Conservation (phyloP, 768 basidiomycete species). For the Mrakia gelida region DNA sequence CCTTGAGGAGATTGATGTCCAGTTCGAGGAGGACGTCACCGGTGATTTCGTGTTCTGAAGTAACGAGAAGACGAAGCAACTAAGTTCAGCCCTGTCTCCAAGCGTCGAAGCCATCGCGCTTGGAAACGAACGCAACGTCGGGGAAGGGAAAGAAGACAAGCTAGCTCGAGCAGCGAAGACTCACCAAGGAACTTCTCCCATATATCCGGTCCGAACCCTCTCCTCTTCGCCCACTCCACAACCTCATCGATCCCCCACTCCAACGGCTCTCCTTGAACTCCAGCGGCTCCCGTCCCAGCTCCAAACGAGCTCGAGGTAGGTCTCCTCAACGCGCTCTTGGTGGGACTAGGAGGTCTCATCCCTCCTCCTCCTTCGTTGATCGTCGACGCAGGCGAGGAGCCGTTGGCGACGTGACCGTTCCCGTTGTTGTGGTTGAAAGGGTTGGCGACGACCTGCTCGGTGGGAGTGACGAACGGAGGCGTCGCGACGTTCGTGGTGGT, state of each 20-base stretch:
- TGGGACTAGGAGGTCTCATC: neutral
- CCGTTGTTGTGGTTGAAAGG: constrained; percentile 15
- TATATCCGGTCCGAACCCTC: constrained; percentile 78
- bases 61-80: neutral
- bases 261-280: constrained; percentile 23
- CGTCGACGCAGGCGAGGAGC: neutral
- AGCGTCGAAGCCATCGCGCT: too few species aligned
- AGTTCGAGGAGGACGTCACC: constrained; percentile 95
- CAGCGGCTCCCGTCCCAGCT: constrained; percentile 11
- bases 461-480: neutral
- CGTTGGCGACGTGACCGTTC: neutral
- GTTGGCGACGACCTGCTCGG: constrained; percentile 4
- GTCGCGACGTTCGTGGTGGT: neutral
- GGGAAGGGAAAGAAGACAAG: neutral
- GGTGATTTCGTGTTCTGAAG: constrained; percentile 93
- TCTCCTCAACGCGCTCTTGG: constrained; percentile 4
- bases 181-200: constrained; percentile 80
- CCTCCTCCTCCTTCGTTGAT: neutral
- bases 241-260: constrained; percentile 89
- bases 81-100: neutral
- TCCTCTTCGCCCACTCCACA: constrained; percentile 74
- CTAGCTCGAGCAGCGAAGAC: constrained; percentile 38
- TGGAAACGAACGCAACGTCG: too few species aligned
- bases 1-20: constrained; percentile 83
- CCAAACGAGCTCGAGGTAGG: constrained; percentile 7